A percentile compares a stretch with the other conserved stretches of the same genome.
These are phyloP conservation scores for Mycena leptocephala DNA, from an alignment of 768 basidiomycete genomes.

Conservation along the genomic window DNA sequence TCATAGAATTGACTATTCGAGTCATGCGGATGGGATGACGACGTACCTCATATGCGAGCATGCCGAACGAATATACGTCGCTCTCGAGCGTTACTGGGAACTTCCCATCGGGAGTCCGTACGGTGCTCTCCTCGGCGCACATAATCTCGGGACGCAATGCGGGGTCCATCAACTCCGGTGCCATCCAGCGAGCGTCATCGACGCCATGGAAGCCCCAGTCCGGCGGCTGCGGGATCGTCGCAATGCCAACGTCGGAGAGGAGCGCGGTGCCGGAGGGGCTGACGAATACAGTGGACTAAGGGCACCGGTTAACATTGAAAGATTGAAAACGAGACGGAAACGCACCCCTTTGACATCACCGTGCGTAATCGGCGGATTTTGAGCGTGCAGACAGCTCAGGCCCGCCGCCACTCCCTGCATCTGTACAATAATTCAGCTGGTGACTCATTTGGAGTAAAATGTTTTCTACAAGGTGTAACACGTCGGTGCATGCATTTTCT, in stretches of 20 bases:
- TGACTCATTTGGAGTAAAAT: too few relatives aligned
- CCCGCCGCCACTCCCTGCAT: slow-evolving; percentile 55
- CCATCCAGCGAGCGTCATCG: slow-evolving; percentile 47
- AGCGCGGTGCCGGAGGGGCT: slow-evolving; percentile 47
- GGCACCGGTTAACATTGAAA: neutral
- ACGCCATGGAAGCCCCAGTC: slow-evolving; percentile 42
- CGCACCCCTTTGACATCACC: slow-evolving; percentile 63
- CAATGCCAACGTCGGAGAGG: slow-evolving; percentile 53
- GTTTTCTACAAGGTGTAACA: slow-evolving; percentile 17
- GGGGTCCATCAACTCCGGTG: slow-evolving; percentile 47
- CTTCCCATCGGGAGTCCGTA: neutral
- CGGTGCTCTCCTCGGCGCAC: neutral
- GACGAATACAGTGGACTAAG: slow-evolving; percentile 55
- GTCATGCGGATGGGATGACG: neutral
- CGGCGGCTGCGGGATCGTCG: slow-evolving; percentile 48
- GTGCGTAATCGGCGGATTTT: slow-evolving; percentile 57
- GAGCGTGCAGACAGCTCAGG: slow-evolving; percentile 55
- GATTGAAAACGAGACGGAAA: neutral
- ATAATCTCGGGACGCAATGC: slow-evolving; percentile 23
- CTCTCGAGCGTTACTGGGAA: slow-evolving; percentile 34
- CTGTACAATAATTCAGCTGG: slow-evolving; percentile 43
- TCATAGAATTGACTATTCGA: neutral
- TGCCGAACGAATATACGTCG: slow-evolving; percentile 52
- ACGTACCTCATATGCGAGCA: slow-evolving; percentile 50
- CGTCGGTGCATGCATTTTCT: neutral